Conservation (phyloP, 108 stramenopile genomes). For the Cyclostephanos invisitatus region DNA sequence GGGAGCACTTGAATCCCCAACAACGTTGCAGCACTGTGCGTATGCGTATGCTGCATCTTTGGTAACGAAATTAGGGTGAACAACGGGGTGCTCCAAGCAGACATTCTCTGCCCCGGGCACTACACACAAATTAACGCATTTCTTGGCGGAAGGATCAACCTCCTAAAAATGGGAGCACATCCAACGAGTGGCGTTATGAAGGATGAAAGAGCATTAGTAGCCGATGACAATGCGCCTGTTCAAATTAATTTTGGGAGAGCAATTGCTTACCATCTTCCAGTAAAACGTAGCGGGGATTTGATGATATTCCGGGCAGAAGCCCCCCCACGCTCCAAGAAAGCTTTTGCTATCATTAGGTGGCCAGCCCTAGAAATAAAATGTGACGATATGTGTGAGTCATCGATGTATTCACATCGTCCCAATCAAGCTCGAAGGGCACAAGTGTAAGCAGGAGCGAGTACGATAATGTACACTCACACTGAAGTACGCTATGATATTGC, state of each 20-base stretch:
- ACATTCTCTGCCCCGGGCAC: slow-evolving; percentile 54
- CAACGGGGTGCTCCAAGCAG: slow-evolving; percentile 55
- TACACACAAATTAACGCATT: slow-evolving; percentile 42
- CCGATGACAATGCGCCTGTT: not conserved
- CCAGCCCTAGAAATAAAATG: slow-evolving; percentile 42
- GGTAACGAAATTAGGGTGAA: slow-evolving; percentile 59
- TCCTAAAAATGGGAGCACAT: slow-evolving; percentile 13
- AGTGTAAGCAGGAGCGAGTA: no score
- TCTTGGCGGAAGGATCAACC: slow-evolving; percentile 47
- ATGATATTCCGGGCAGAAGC: slow-evolving; percentile 58
- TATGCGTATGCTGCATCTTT: slow-evolving; percentile 48
- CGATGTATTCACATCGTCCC: not conserved
- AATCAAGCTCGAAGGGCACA: not conserved
- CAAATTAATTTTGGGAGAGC: not conserved
- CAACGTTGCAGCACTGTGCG: slow-evolving; percentile 47
- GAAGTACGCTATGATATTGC: slow-evolving; percentile 57
- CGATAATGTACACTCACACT: slow-evolving; percentile 18
- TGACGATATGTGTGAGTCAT: not conserved
- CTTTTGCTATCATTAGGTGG: slow-evolving; percentile 59
- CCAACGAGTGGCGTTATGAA: no score
- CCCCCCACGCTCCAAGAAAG: slow-evolving; percentile 75
- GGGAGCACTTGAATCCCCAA: slow-evolving; percentile 59
- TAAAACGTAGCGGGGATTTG: slow-evolving; percentile 52
- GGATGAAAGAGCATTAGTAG: no score
- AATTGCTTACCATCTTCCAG: slow-evolving; percentile 47